Percentiles rank a stretch among this genome's conserved stretches.
phyloP scores from a whole-genome alignment of 2,329 filamentous ascomycete species.

The Karstenula rhodostoma region DNA sequence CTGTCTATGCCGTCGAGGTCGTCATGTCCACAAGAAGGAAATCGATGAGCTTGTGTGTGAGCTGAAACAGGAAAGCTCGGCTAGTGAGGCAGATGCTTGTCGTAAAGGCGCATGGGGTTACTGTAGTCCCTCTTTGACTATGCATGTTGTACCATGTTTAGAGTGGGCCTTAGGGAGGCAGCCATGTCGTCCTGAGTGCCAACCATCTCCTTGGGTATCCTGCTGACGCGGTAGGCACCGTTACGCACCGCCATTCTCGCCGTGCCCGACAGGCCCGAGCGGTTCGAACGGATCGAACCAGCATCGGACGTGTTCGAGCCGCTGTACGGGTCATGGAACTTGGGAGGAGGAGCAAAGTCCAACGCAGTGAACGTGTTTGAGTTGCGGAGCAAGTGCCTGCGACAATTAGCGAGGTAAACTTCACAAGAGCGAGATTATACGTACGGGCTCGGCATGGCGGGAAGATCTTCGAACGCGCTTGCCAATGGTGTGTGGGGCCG shows the following conservation, averaged over 20 bases:
- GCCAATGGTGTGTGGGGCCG: slow-evolving; percentile 79
- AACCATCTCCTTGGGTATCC: slow-evolving; percentile 81
- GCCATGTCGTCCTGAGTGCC: slow-evolving; percentile 76
- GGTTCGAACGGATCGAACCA: slow-evolving; percentile 70
- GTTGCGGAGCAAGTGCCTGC: slow-evolving; percentile 75
- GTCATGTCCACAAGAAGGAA: slow-evolving; percentile 35
- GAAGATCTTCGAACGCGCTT: slow-evolving; percentile 86
- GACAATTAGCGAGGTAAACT: slow-evolving; percentile 35
- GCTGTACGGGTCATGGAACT: slow-evolving; percentile 62
- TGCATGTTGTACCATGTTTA: slow-evolving; percentile 56
- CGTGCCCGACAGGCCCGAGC: slow-evolving; percentile 76
- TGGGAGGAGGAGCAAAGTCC: slow-evolving; percentile 81
- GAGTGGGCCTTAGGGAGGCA: slow-evolving; percentile 64
- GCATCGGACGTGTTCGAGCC: slow-evolving; percentile 53
- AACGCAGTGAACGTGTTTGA: slow-evolving; percentile 79
- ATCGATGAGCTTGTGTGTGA: slow-evolving; percentile 36
- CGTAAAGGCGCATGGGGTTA: slow-evolving; percentile 27
- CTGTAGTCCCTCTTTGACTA: slow-evolving; percentile 28
- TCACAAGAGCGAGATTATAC: slow-evolving; percentile 51
- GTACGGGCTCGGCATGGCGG: slow-evolving; percentile 89
- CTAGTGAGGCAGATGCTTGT: slow-evolving; percentile 42
- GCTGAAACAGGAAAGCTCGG: slow-evolving; percentile 33
- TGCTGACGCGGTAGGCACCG: slow-evolving; percentile 86
- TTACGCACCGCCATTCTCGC: slow-evolving; percentile 75
- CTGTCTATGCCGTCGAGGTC: slow-evolving; percentile 43